Evolutionary conservation across 2,329 filamentous ascomycete genomes (phyloP), one percentile per base, ranked within the genome.

Genomic region (Arthrobotrys conoides): DNA sequence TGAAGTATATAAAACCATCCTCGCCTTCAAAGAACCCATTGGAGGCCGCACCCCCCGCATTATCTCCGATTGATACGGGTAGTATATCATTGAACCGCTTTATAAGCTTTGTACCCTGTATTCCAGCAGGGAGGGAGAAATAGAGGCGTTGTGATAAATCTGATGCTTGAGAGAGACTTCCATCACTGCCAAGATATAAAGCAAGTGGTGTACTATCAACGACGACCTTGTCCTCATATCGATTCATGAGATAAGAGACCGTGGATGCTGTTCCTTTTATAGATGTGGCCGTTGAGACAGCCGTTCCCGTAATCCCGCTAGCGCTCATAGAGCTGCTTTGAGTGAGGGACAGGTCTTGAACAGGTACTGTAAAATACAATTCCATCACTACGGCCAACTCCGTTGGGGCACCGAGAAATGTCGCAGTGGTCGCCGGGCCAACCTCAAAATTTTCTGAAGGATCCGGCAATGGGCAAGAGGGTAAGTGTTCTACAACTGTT

Each of bases 401-500:
- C 3, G 30, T 20, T 10, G 53, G 53, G 3, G 53, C 53, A 5
- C 53, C 53, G 5, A 57, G 30, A 12, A 57, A 57, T 14, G 30
- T 38, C 5, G 22, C 30, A 3, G 53, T 57, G 16, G 53, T 38
- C n/a, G 30, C 10, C 0, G 38, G 53, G 14, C 16, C 49, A 9
- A 49, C 14, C 9, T 3, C 49, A 5, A 49, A 8, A 6, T 30
- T 6, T 9, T 2, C 24, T 5, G 53, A 16, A 20, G 16, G n/a
- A n/a, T 57, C 12, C 30, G 30, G 9, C 53, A 57, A 4, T n/a
- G 53, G 53, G 38, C 53, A 57, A 18, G 53, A 57, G 5, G 53
- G n/a, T 38, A 57, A 10, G 1, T 14, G 5, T 18, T 38, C 5
- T 3, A 27, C 33, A 20, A 38, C 53, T 10, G 27, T 38, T 8